These are phyloP conservation scores for Botrytis medusae DNA, from an alignment of 2,329 filamentous ascomycete species.

Conservation along the genomic window DNA sequence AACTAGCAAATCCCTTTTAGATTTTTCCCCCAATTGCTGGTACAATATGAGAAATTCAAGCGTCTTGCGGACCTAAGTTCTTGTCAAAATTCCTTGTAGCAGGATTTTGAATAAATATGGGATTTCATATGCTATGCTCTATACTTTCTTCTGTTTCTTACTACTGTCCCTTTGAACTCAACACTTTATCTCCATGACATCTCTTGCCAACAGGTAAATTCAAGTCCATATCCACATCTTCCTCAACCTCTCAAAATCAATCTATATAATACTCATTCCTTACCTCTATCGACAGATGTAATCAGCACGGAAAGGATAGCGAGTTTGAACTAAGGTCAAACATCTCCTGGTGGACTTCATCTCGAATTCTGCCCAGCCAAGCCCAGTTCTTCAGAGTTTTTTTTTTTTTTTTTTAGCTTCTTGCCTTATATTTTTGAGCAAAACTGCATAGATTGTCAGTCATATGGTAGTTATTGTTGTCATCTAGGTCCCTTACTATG, in stretches of 20 bases:
- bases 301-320: too few relatives aligned
- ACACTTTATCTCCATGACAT: background rate
- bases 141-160: background rate
- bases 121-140: background rate
- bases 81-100: accelerated
- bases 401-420: accelerated
- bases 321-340: too few relatives aligned
- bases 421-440: accelerated
- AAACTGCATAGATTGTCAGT: background rate
- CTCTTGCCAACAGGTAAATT: background rate
- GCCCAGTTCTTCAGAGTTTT: background rate
- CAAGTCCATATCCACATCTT: background rate
- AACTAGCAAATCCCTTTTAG: background rate
- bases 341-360: background rate
- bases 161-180: background rate
- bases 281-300: background rate
- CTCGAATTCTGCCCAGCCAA: background rate
- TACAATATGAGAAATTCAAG: background rate
- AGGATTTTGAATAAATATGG: background rate
- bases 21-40: accelerated
- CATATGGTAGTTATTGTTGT: background rate
- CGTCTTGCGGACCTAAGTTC: background rate
- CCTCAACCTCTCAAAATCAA: background rate
- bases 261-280: background rate
- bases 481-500: accelerated